Evolutionary conservation across 1,284 basidiomycete species (phyloP).

Genomic region (Gomphus bonarii): DNA sequence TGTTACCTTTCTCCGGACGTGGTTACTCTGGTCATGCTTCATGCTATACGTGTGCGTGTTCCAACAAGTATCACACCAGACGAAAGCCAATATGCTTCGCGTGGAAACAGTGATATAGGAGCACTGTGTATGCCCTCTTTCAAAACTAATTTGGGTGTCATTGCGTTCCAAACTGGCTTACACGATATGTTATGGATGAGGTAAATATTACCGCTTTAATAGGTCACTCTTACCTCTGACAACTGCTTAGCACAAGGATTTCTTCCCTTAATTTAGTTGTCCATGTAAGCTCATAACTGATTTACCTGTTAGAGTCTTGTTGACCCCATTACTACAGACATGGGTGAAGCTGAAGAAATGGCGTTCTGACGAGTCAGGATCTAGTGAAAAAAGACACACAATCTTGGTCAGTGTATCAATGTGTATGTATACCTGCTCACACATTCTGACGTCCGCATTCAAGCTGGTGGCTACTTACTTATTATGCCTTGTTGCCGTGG

Average conservation of each 20-base stretch:
- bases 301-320: neutral
- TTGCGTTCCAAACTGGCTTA: neutral
- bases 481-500: neutral
- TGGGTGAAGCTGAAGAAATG: neutral
- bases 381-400: neutral
- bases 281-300: neutral
- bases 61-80: neutral
- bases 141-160: neutral
- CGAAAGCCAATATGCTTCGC: neutral
- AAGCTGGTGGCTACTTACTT: neutral
- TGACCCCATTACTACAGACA: neutral
- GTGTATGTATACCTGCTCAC: neutral
- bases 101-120: neutral
- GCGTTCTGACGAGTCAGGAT: no score
- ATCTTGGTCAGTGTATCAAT: neutral
- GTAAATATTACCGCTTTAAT: neutral
- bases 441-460: neutral
- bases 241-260: neutral
- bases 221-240: neutral
- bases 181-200: neutral
- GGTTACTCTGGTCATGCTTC: neutral
- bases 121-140: neutral
- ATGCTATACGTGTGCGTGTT: neutral
- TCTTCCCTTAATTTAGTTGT: neutral
- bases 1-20: neutral